Base-by-base conservation (phyloP, 495 filamentous ascomycete genomes). In the Annulohypoxylon maeteangense region DNA sequence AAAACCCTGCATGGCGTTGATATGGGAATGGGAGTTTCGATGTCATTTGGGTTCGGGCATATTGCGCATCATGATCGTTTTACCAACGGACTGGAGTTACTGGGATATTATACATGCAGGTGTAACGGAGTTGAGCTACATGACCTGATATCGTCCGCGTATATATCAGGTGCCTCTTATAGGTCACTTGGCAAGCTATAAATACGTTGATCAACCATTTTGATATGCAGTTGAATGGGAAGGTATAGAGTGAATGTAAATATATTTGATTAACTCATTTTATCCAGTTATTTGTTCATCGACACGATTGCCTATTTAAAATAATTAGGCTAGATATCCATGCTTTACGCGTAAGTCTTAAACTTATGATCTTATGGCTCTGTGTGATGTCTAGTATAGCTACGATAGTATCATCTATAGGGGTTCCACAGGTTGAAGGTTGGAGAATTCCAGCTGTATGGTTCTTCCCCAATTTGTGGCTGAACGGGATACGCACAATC, bases 21-120 rank as follows among this genome's bases (percentile, higher is more conserved):
- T 60, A 61, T 23, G 55, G 65, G 45, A 45, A 45, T 23, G 34
- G 32, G 47, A 14, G 16, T 31, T 59, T 42, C 10, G n/a, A n/a
- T n/a, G n/a, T n/a, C n/a, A n/a, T 25, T 57, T 14, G 32, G 23
- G 36, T 14, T 67, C 10, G 64, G 64, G 34, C 38, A 31, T 27
- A 51, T 44, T 54, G 6, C 44, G 65, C 65, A 45, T 61, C 29
- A 57, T 57, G 34, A 32, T 18, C 11, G 7, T 45, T 44, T 61
- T 36, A 42, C 16, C 11, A 23, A 40, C 36, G 50, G 60, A 20
- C 22, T 23, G 58, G 58, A 27, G 29, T 59, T 36, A 36, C 29
- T 34, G 14, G 55, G 55, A n/a, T n/a, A n/a, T n/a, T n/a, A n/a
- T n/a, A 51, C 25, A 36, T 23, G 54, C 7, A 48, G 18, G 45